A percentile compares a stretch with the other conserved stretches of the same genome.
Conservation (phyloP, 495 filamentous ascomycete genomes). For the Neurospora sublineolata region DNA sequence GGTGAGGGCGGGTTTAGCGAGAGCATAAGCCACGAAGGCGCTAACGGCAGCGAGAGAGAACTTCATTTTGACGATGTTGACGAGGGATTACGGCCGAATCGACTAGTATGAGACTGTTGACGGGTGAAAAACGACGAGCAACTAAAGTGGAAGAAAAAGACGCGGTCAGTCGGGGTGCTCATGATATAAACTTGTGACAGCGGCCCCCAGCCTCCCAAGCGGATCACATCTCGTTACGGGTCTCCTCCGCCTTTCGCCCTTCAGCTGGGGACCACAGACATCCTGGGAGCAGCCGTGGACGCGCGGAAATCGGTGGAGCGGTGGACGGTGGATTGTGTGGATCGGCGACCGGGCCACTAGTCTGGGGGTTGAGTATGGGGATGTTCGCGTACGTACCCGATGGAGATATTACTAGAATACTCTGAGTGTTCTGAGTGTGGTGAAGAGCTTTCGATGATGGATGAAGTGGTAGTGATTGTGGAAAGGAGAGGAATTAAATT, state of each 20-base stretch:
- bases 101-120: background rate
- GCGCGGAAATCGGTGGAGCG: background rate
- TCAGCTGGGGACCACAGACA: background rate
- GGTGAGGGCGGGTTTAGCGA: constrained; percentile 28
- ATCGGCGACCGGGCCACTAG: background rate
- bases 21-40: constrained; percentile 27
- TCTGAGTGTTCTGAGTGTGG: background rate
- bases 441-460: background rate
- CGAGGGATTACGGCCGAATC: background rate
- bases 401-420: background rate
- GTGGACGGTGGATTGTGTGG: background rate
- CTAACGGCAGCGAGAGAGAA: constrained; percentile 21
- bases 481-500: background rate
- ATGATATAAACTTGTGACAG: background rate
- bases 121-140: constrained; percentile 1
- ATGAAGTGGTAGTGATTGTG: background rate
- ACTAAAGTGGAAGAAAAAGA: background rate
- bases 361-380: background rate
- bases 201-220: background rate
- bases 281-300: background rate
- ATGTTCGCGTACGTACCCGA: background rate
- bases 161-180: background rate
- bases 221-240: background rate
- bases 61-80: constrained; percentile 32
- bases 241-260: background rate